These are phyloP conservation scores for Hibiscus tridactylites DNA, from an alignment of 345 rosid genomes.

Conservation along the genomic window DNA sequence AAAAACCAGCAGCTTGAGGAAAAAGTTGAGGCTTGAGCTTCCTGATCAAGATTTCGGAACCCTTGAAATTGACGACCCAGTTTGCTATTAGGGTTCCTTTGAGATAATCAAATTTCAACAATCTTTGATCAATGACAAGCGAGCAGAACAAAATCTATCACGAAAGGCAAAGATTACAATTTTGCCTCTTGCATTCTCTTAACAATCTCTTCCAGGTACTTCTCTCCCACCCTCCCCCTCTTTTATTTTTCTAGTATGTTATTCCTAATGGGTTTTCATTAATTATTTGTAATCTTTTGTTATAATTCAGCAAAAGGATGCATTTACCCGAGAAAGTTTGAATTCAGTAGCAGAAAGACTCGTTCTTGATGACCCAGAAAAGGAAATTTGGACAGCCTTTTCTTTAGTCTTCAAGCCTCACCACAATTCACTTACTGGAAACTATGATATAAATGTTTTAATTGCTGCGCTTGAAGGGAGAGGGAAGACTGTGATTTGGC, in stretches of 20 bases:
- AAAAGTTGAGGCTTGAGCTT: background rate
- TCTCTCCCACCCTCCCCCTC: background rate
- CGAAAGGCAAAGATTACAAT: slow-evolving; percentile 74
- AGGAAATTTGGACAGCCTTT: slow-evolving; percentile 58
- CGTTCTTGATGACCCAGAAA: slow-evolving; percentile 44
- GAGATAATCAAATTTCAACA: background rate
- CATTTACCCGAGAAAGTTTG: slow-evolving; percentile 55
- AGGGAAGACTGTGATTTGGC: slow-evolving; percentile 68
- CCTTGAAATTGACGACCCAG: background rate
- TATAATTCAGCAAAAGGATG: slow-evolving; percentile 45
- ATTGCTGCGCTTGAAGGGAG: slow-evolving; percentile 61
- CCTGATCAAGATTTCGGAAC: background rate
- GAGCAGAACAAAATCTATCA: slow-evolving; percentile 48
- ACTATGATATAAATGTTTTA: slow-evolving; percentile 80
- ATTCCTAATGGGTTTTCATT: background rate
- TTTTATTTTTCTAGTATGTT: background rate
- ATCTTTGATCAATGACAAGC: slow-evolving; percentile 23
- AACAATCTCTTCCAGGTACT: slow-evolving; percentile 91
- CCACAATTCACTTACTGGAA: slow-evolving; percentile 69
- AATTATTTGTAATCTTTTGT: background rate
- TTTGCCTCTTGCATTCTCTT: slow-evolving; percentile 80
- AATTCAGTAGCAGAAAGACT: slow-evolving; percentile 58
- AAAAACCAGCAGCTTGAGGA: too few relatives aligned
- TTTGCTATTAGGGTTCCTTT: background rate
- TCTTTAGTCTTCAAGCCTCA: slow-evolving; percentile 73